Conservation (phyloP, 495 filamentous ascomycete species). For the Penicilliopsis zonata region DNA sequence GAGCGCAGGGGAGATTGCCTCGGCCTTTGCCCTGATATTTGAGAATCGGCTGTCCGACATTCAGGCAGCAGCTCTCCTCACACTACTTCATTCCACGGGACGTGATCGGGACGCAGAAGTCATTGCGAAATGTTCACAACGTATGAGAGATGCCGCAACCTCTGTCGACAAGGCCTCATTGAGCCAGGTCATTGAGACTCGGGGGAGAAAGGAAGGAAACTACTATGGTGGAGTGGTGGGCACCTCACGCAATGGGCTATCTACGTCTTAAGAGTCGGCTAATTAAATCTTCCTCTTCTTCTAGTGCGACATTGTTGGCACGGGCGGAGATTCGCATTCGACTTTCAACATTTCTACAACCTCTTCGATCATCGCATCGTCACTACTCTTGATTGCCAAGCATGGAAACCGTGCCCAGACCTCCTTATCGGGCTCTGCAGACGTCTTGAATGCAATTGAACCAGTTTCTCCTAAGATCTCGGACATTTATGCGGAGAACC, state of each 20-base stretch:
- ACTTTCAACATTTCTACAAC: constrained; percentile 98
- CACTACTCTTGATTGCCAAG: constrained; percentile 72
- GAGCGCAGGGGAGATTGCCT: constrained; percentile 68
- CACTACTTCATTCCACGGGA: constrained; percentile 77
- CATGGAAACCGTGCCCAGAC: constrained; percentile 96
- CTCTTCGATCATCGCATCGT: constrained; percentile 80
- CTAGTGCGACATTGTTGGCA: constrained; percentile 94
- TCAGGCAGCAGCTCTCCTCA: constrained; percentile 75
- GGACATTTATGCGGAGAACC: constrained; percentile 56
- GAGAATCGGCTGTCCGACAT: constrained; percentile 70
- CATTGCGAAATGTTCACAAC: constrained; percentile 59
- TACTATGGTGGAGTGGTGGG: constrained; percentile 62
- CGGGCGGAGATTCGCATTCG: constrained; percentile 89
- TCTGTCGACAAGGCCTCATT: constrained; percentile 51
- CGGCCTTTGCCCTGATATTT: constrained; percentile 80
- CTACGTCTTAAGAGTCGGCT: neutral
- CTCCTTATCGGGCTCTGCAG: constrained; percentile 88
- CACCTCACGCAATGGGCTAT: too few relatives aligned
- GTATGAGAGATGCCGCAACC: constrained; percentile 58
- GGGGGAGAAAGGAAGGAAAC: constrained; percentile 47
- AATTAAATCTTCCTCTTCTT: constrained; percentile 4
- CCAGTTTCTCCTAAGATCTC: constrained; percentile 61
- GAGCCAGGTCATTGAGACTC: constrained; percentile 40
- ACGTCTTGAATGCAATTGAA: constrained; percentile 63
- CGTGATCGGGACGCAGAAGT: constrained; percentile 68